phyloP scores from a whole-genome alignment of 352 stramenopile species.

The Pythium inflatum region DNA sequence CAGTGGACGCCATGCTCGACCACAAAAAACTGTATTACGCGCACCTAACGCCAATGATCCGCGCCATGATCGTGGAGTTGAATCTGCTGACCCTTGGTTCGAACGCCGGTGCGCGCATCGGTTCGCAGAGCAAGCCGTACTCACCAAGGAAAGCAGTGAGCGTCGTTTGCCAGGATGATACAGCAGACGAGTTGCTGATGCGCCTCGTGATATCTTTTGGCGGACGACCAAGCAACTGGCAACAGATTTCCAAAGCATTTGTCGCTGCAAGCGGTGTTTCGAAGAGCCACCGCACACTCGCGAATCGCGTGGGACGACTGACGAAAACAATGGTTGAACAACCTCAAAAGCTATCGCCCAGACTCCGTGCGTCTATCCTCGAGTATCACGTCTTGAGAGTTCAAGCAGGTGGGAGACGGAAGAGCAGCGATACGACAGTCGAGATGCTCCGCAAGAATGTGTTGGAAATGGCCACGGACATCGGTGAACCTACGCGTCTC shows the following conservation, averaged over 20 bases:
- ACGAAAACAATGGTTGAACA: background rate
- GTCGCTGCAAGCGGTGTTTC: background rate
- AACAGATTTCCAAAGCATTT: background rate
- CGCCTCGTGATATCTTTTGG: background rate
- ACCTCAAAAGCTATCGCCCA: background rate
- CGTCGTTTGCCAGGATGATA: no score
- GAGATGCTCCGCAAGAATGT: background rate
- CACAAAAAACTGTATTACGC: background rate
- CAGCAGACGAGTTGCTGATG: background rate
- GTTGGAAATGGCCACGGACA: no score
- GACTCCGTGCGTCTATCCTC: background rate
- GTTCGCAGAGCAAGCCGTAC: background rate
- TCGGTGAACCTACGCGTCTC: no score
- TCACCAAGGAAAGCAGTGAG: background rate
- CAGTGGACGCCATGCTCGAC: background rate
- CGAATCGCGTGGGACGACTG: background rate
- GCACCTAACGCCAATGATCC: background rate
- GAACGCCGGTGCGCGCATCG: background rate
- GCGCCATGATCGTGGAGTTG: background rate
- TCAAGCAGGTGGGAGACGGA: background rate
- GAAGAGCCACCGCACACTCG: background rate
- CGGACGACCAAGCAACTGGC: background rate
- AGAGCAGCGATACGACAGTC: background rate
- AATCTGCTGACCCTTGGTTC: background rate
- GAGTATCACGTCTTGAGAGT: background rate